Evolutionary conservation across 441 rosid genomes (phyloP), one percentile per base, ranked within the genome.

Genomic region (Arabidopsis hybrid): DNA sequence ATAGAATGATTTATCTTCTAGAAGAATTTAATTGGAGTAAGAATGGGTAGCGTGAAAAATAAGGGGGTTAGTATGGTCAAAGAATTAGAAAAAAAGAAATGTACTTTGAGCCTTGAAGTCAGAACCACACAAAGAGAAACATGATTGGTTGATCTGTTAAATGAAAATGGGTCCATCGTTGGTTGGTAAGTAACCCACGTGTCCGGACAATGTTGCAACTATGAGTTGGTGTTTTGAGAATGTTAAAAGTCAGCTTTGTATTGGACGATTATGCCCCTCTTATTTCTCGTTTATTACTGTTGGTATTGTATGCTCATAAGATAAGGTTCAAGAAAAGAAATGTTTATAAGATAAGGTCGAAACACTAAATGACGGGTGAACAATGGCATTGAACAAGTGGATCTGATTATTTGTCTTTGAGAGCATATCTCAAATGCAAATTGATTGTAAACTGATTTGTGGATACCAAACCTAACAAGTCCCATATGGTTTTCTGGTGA

Each of bases 141-240:
- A 69, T 76, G 66, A 76, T 76, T 76, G 67, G 67, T 76, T 63
- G 60, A 55, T 69, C 29, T 45, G 40, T 62, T 57, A 39, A 64
- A 62, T 55, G 70, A 6, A 67, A 35, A 38, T 56, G 71, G 71
- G 71, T 65, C 55, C 72, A 76, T 58, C 65, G 39, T 69, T 75
- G 64, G 74, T 68, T 67, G 57, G 7, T 68, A 75, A 32, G 49
- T 11, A 46, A 63, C 13, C 67, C 79, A 76, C 79, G 79, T 76
- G 75, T 76, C 34, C 56, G 72, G 72, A 75, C 78, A 68, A 9
- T 59, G 38, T 36, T 60, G 49, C 73, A 46, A 59, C 9, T 60
- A 12, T 74, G 63, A 42, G 73, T 67, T 75, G 50, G 65, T 75
- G 69, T 60, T 68, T 45, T 31, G n/a, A 65, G 34, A 50, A 47